Conservation (phyloP, 1,284 basidiomycete species). For the Ganoderma resinaceum region DNA sequence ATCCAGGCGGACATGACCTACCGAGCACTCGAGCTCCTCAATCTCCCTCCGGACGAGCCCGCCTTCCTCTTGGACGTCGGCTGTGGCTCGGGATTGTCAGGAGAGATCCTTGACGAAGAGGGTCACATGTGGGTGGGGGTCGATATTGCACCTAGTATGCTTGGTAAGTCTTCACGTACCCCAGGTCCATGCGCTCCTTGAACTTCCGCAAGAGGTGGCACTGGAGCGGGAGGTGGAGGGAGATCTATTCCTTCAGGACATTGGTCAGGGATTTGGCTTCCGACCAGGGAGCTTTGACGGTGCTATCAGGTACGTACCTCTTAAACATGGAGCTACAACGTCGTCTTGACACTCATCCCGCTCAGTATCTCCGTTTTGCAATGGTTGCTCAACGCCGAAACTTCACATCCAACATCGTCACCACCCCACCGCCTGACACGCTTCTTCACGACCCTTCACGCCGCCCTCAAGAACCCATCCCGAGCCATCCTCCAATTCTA, state of each 20-base stretch:
- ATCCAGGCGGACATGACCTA: conserved; percentile 99
- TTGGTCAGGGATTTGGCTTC: conserved; percentile 94
- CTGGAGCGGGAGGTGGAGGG: conserved; percentile 93
- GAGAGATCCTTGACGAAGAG: conserved; percentile 95
- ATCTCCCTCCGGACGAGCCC: conserved; percentile 78
- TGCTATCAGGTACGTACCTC: conserved; percentile 81
- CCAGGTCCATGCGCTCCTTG: not conserved
- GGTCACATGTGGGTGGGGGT: conserved; percentile 96
- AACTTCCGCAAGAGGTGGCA: conserved; percentile 77
- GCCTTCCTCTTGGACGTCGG: conserved; percentile 95
- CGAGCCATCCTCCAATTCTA: conserved; percentile 97
- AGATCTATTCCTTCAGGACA: conserved; percentile 92
- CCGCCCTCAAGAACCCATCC: conserved; percentile 89
- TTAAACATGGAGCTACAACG: no score
- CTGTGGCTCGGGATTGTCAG: conserved; percentile 97
- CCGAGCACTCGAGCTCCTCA: conserved; percentile 91
- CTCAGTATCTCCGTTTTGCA: conserved; percentile 95
- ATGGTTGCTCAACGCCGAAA: conserved; percentile 98
- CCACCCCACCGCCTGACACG: conserved; percentile 91
- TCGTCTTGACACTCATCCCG: not conserved
- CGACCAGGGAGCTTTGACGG: conserved; percentile 97
- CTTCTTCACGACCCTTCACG: conserved; percentile 98
- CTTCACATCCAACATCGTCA: conserved; percentile 88
- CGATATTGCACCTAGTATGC: conserved; percentile 97
- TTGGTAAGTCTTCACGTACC: conserved; percentile 64